Evolutionary conservation across 169 alveolate genomes (phyloP).

Genomic region (Cryptosporidium meleagridis): DNA sequence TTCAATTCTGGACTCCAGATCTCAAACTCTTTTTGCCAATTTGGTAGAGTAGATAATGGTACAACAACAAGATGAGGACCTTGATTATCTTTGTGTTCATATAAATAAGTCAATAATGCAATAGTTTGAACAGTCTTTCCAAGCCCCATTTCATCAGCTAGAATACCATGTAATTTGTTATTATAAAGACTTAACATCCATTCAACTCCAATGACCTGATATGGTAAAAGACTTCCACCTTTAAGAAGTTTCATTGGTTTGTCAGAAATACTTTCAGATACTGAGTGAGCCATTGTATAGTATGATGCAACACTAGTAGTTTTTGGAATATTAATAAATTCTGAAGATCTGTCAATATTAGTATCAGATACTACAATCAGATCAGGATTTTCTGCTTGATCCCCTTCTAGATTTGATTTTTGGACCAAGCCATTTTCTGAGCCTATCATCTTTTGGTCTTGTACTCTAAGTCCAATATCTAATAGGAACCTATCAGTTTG

Average conservation of each 20-base stretch:
- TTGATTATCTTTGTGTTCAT: conserved; percentile 89
- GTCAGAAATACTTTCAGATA: conserved; percentile 86
- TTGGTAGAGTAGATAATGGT: conserved; percentile 93
- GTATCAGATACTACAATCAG: conserved; percentile 19
- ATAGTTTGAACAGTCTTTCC: conserved; percentile 97
- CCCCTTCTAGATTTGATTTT: background rate
- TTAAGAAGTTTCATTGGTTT: conserved; percentile 83
- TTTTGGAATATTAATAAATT: conserved; percentile 10
- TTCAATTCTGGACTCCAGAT: conserved; percentile 94
- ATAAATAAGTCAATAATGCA: conserved; percentile 91
- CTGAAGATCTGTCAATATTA: background rate
- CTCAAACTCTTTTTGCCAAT: conserved; percentile 93
- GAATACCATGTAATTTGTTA: conserved; percentile 90
- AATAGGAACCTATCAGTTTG: conserved; percentile 90
- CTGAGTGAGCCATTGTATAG: conserved; percentile 89
- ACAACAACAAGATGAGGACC: conserved; percentile 92
- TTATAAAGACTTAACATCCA: conserved; percentile 93
- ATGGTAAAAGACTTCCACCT: conserved; percentile 89
- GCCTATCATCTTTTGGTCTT: conserved; percentile 82
- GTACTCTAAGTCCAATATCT: conserved; percentile 90
- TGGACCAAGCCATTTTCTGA: background rate
- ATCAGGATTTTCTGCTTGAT: background rate
- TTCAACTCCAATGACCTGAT: conserved; percentile 92
- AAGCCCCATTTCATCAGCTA: conserved; percentile 99
- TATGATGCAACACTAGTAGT: conserved; percentile 77